Base-by-base conservation (phyloP, 805 yeast genomes). In the Suhomyces prunicola region DNA sequence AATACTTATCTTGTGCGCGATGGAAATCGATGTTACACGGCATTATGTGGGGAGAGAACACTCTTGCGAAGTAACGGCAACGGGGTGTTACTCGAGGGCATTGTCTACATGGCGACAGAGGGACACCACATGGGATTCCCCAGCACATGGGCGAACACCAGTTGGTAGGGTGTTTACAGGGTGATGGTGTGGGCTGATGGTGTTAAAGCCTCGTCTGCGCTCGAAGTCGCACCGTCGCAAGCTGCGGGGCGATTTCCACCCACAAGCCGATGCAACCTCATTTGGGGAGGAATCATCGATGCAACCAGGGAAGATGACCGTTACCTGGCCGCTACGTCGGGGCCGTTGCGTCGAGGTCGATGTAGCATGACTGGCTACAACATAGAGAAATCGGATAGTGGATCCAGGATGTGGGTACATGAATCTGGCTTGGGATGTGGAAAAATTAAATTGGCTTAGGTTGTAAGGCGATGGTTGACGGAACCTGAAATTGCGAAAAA, bases 11-110 rank as follows among this genome's bases (percentile, higher is more conserved):
- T 35, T 17, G 31, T 24, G 48, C 48, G 41, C 48, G 41, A 22
- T 24, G 24, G 33, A n/a, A 29, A 23, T 19, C 44, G 49, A 47
- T 33, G 49, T 47, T 47, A 24, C 49, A 47, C 49, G 49, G 49
- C 49, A 47, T 36, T 24, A 35, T 19, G 44, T 35, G 49, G 44
- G 44, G 49, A 17, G 42, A 19, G 19, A 19, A 19, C 3, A 19
- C 19, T 3, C 19, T 19, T 19, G 3, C 19, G 3, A 19, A 19
- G 19, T 19, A 19, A 3, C 19, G 19, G 19, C 19, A 19, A 19
- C 2, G 3, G 19, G 19, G 19, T 2, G 3, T 19, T 19, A 19
- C n/a, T 19, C 3, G 19, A 3, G 3, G 19, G 19, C 19, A 19
- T 19, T 19, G 19, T 2, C 19, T 19, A 19, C 19, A 3, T 19